Evolutionary conservation across 2,329 filamentous ascomycete genomes (phyloP), one percentile per base, ranked within the genome.

Genomic region (Fusarium camptoceras): DNA sequence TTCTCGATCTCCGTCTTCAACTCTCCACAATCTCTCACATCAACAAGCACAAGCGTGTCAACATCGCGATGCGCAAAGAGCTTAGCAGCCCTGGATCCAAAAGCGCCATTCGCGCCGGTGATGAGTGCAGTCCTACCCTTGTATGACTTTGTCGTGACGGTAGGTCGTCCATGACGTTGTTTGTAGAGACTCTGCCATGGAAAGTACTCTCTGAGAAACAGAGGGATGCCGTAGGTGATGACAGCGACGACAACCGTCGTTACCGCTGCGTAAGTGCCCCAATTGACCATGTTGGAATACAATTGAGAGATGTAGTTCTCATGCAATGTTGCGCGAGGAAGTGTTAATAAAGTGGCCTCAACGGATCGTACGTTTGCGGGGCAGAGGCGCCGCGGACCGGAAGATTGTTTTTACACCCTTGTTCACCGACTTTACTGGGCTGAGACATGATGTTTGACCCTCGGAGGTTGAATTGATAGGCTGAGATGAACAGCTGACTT

Each of bases 31-130:
- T 81, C 76, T 49, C 51, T 78, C 37, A 81, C 75, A 42, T 81
- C 79, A 14, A 80, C 79, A 2, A 81, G 75, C 25, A 81, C 74
- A 39, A 81, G 75, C 6, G 78, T 81, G 16, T 74, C 73, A 11
- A 80, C 66, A 47, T 78, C 76, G 47, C 76, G 75, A 22, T 73
- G 62, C 2, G 79, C 79, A 62, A 81, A 79, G 9, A 81, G 70
- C 58, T 77, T 79, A 12, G 79, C 77, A 7, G 78, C 78, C 8
- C 79, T 71, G 1, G 78, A 80, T 2, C 79, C 79, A 46, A 76
- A 81, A 3, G 79, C 79, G 12, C 79, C 78, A 41, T 79, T 79
- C 1, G 78, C 78, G 16, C 78, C 78, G 1, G 78, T 80, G 50
- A 80, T 77, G 7, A 81, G 72, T 1, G 69, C 79, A 7, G 79